A percentile compares a stretch with the other conserved stretches of the same genome.
These are phyloP conservation scores for Limtongia smithiae DNA, from an alignment of 805 yeast species.

Conservation along the genomic window DNA sequence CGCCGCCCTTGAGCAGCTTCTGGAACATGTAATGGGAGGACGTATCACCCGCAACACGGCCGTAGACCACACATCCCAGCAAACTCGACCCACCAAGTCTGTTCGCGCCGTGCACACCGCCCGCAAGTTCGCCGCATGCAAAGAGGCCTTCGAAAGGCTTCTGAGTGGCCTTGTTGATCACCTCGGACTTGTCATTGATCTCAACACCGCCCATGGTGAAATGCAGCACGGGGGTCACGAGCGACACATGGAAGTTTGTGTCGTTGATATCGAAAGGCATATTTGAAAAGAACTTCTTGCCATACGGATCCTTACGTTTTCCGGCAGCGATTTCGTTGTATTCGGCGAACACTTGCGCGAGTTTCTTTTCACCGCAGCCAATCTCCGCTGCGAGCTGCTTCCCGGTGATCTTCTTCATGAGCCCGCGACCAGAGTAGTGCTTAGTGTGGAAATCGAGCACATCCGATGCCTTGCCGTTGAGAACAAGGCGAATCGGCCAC, in stretches of 20 bases:
- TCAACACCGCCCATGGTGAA: slow-evolving; percentile 69
- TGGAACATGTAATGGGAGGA: slow-evolving; percentile 40
- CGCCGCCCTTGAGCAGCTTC: slow-evolving; percentile 35
- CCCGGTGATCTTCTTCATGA: slow-evolving; percentile 49
- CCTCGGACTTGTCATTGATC: slow-evolving; percentile 47
- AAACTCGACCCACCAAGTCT: slow-evolving; percentile 55
- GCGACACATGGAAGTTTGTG: slow-evolving; percentile 49
- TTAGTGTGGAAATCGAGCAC: slow-evolving; percentile 50
- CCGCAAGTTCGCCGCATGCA: slow-evolving; percentile 59
- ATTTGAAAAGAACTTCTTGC: slow-evolving; percentile 49
- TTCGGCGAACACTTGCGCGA: slow-evolving; percentile 39
- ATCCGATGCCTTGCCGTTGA: slow-evolving; percentile 47
- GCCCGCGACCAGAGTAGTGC: slow-evolving; percentile 54
- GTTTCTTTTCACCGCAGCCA: slow-evolving; percentile 37
- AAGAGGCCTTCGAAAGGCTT: slow-evolving; percentile 43
- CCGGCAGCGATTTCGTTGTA: slow-evolving; percentile 46
- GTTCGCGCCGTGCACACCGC: slow-evolving; percentile 57
- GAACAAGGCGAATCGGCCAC: slow-evolving; percentile 48
- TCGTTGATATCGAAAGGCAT: slow-evolving; percentile 43
- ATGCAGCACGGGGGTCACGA: slow-evolving; percentile 56
- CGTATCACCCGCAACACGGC: slow-evolving; percentile 45
- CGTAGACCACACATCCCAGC: slow-evolving; percentile 54
- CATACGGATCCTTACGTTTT: slow-evolving; percentile 41
- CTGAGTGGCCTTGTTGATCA: slow-evolving; percentile 33
- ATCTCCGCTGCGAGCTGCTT: slow-evolving; percentile 45